Evolutionary conservation across 1,284 basidiomycete genomes (phyloP).

Genomic region (Moniliophthora roreri): DNA sequence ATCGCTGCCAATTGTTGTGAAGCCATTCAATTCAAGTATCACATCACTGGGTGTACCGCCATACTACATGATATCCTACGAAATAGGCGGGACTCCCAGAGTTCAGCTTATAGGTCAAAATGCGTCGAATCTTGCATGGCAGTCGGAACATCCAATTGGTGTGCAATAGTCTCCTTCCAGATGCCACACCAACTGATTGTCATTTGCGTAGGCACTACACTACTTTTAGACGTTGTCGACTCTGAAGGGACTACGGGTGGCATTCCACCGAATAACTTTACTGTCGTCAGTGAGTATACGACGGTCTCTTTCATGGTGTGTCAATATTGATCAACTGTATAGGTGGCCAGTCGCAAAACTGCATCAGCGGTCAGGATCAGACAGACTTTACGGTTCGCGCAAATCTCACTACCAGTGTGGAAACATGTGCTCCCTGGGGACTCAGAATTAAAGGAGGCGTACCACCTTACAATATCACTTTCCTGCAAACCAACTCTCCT

Average conservation of each 20-base stretch:
- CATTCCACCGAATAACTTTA: constrained; percentile 31
- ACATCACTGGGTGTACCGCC: constrained; percentile 34
- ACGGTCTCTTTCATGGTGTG: neutral
- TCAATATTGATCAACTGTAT: constrained; percentile 2
- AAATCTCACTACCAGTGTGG: constrained; percentile 38
- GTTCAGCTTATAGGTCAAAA: constrained; percentile 39
- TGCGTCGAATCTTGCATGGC: constrained; percentile 39
- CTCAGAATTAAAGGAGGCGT: constrained; percentile 44
- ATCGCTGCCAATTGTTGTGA: constrained; percentile 5
- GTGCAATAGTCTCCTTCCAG: constrained; percentile 16
- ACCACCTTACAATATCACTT: constrained; percentile 46
- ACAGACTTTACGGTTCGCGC: constrained; percentile 37
- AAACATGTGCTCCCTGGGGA: constrained; percentile 48
- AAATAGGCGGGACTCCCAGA: constrained; percentile 38
- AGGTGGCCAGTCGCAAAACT: constrained; percentile 36
- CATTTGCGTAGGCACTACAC: constrained; percentile 32
- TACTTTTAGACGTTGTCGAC: constrained; percentile 46
- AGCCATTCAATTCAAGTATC: constrained; percentile 7
- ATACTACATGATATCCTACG: constrained; percentile 51
- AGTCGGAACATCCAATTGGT: constrained; percentile 43
- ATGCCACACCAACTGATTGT: neutral
- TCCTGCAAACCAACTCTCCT: constrained; percentile 39
- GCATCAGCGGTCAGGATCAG: constrained; percentile 28
- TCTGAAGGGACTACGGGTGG: constrained; percentile 42
- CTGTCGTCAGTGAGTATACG: constrained; percentile 31